phyloP scores from a whole-genome alignment of 331 rosid species.

The Cucumis variabilis region DNA sequence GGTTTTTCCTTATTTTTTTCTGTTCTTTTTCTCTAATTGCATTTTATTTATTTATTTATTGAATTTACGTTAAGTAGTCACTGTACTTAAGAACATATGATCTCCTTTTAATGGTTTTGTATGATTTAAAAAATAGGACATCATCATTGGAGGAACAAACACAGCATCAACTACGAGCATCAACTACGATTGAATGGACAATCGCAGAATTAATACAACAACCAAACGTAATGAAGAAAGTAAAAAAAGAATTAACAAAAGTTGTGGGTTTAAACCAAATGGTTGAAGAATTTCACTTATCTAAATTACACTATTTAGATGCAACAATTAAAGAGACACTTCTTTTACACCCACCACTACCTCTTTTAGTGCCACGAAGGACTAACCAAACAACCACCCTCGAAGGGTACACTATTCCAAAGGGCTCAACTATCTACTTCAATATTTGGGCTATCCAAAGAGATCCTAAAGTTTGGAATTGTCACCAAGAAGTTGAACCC shows the following conservation, averaged over 20 bases:
- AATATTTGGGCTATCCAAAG: slow-evolving; percentile 47
- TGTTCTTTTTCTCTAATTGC: no score
- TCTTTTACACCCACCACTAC: slow-evolving; percentile 36
- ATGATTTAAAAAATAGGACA: slow-evolving; percentile 28
- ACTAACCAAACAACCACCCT: slow-evolving; percentile 25
- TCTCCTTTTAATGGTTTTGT: no score
- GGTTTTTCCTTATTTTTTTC: no score
- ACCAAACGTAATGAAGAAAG: slow-evolving; percentile 37
- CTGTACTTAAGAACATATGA: no score
- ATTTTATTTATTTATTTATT: no score
- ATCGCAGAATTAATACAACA: slow-evolving; percentile 36
- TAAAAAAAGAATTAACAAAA: slow-evolving; percentile 36
- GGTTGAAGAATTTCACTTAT: slow-evolving; percentile 45
- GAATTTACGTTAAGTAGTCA: no score
- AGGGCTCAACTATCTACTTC: slow-evolving; percentile 26
- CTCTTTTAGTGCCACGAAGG: slow-evolving; percentile 29
- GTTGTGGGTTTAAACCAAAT: slow-evolving; percentile 38
- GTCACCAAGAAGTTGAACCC: slow-evolving; percentile 42
- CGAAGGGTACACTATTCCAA: slow-evolving; percentile 41
- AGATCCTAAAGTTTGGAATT: slow-evolving; percentile 39
- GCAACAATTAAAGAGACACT: not conserved
- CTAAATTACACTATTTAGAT: slow-evolving; percentile 32
- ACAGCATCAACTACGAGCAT: no score
- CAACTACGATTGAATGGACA: slow-evolving; percentile 41
- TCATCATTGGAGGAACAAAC: slow-evolving; percentile 41